Percentiles rank a stretch among this genome's conserved stretches.
Evolutionary conservation across 164 flowering plant species (phyloP).

Genomic region (Umbilicus rupestris): DNA sequence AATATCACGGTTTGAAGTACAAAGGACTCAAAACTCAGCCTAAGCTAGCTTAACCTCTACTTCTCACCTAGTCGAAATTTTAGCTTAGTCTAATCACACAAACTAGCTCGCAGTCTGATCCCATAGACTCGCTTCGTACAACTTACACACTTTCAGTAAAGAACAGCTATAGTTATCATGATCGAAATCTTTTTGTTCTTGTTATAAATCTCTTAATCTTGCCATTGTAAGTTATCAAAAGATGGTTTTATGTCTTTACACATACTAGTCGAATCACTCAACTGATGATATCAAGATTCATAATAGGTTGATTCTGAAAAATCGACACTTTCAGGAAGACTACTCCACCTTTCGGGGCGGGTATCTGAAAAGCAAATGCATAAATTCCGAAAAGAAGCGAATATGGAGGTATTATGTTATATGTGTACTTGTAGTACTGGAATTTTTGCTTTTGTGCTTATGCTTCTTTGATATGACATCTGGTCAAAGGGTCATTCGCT

Average conservation of each 20-base stretch:
- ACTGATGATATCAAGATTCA: background rate
- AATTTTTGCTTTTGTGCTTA: background rate
- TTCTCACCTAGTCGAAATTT: no score
- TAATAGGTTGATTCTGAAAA: constrained; percentile 94
- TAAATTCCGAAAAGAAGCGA: constrained; percentile 85
- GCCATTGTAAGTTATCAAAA: constrained; percentile 63
- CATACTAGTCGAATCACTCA: background rate
- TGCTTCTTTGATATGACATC: constrained; percentile 12
- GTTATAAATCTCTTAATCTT: constrained; percentile 82
- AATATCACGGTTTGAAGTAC: no score
- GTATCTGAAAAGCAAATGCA: constrained; percentile 88
- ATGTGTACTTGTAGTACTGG: background rate
- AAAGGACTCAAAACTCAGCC: no score
- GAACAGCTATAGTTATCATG: no score
- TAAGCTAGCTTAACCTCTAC: no score
- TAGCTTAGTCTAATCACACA: no score
- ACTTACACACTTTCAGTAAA: no score
- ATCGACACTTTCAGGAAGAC: constrained; percentile 92
- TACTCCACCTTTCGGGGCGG: constrained; percentile 67
- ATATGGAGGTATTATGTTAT: constrained; percentile 36
- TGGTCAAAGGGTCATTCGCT: constrained; percentile 98
- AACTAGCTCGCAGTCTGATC: no score
- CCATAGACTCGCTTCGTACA: no score
- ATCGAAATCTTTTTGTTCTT: no score
- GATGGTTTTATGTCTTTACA: background rate